phyloP scores from a whole-genome alignment of 306 rosid genomes.

The Argentina anserina region DNA sequence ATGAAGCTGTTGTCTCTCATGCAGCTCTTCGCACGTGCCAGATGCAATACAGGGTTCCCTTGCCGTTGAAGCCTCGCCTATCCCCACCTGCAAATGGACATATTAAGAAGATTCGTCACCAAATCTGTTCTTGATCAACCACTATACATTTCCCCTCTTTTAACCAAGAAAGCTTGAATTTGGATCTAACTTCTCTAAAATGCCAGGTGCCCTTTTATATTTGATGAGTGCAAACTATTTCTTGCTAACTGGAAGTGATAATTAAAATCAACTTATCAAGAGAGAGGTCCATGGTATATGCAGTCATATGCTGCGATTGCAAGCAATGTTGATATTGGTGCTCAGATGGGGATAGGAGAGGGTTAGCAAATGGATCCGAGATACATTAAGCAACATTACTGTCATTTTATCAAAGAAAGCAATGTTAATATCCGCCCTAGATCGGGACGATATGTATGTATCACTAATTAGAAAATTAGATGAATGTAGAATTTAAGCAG shows the following conservation, averaged over 20 bases:
- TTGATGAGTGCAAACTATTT: constrained; percentile 15
- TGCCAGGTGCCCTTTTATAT: constrained; percentile 8
- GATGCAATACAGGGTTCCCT: constrained; percentile 44
- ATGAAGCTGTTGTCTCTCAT: constrained; percentile 31
- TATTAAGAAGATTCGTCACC: constrained; percentile 18
- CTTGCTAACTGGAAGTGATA: constrained; percentile 41
- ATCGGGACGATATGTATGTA: background rate
- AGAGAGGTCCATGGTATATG: constrained; percentile 30
- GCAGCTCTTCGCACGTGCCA: constrained; percentile 50
- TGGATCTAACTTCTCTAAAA: constrained; percentile 1
- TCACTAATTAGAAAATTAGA: background rate
- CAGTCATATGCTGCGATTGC: constrained; percentile 35
- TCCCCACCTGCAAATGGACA: constrained; percentile 63
- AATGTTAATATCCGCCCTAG: background rate
- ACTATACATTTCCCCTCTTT: background rate
- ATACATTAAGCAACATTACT: background rate
- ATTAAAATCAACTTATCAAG: constrained; percentile 32
- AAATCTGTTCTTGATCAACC: constrained; percentile 27
- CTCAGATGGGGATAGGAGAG: background rate
- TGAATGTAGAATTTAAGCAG: background rate
- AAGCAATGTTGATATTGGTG: constrained; percentile 39
- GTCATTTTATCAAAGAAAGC: background rate
- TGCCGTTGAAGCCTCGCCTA: constrained; percentile 62
- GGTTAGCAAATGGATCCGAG: background rate
- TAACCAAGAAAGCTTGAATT: background rate